These are phyloP conservation scores for Aquanectria penicillioides DNA, from an alignment of 2,329 filamentous ascomycete genomes.

Conservation along the genomic window DNA sequence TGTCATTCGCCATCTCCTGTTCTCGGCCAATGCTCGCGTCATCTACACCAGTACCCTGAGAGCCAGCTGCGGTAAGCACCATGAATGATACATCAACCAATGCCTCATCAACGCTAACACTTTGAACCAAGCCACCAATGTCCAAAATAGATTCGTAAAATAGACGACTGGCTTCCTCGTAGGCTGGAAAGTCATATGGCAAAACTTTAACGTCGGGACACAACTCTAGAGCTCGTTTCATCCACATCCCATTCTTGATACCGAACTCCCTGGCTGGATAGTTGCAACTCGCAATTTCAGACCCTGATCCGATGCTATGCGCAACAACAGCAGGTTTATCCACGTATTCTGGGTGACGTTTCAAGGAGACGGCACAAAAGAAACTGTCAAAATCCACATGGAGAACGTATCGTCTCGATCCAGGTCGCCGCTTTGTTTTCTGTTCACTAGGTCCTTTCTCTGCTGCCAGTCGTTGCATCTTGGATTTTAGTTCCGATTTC, in stretches of 20 bases:
- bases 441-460: slow-evolving; percentile 67
- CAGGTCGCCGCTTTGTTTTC: slow-evolving; percentile 63
- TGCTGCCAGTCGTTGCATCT: slow-evolving; percentile 81
- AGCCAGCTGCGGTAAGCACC: slow-evolving; percentile 72
- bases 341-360: slow-evolving; percentile 77
- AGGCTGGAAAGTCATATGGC: slow-evolving; percentile 95
- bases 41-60: slow-evolving; percentile 69
- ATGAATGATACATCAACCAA: slow-evolving; percentile 83
- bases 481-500: slow-evolving; percentile 94
- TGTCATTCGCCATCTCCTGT: slow-evolving; percentile 78
- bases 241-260: slow-evolving; percentile 99
- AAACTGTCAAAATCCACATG: slow-evolving; percentile 99
- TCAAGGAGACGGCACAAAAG: slow-evolving; percentile 91
- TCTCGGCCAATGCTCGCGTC: slow-evolving; percentile 81
- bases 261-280: slow-evolving; percentile 88
- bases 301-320: slow-evolving; percentile 84
- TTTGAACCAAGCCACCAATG: slow-evolving; percentile 86
- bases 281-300: slow-evolving; percentile 97
- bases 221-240: slow-evolving; percentile 85
- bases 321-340: slow-evolving; percentile 90
- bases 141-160: slow-evolving; percentile 89
- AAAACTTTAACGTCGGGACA: slow-evolving; percentile 89
- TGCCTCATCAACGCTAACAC: slow-evolving; percentile 96
- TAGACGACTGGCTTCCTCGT: slow-evolving; percentile 87
- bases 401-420: slow-evolving; percentile 82